Evolutionary conservation across 495 filamentous ascomycete species (phyloP), one percentile per base, ranked within the genome.

Genomic region (Lepraria neglecta): DNA sequence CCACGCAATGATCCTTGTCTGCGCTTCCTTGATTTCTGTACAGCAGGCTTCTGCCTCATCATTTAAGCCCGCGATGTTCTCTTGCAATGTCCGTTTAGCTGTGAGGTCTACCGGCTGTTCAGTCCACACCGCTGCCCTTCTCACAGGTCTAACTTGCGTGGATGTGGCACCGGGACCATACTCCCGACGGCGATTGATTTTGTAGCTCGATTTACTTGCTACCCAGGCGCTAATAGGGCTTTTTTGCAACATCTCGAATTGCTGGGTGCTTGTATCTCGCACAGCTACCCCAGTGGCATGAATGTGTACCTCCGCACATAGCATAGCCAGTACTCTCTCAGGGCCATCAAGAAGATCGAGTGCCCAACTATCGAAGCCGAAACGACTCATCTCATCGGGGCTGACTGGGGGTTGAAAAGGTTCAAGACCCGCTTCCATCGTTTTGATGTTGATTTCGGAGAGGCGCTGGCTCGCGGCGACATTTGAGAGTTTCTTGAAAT

Each of bases 251-350:
- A 64, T 67, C 17, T 84, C 75, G 68, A 82, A 90, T 61, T 88
- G 82, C 33, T 81, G 73, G 6, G 88, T 79, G 2, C 71, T 80
- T 35, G 89, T 81, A 28, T 89, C 82, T n/a, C 66, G 68, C 46
- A 83, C 72, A 15, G 80, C 74, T 43, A 95, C 77, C 0, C 80
- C 87, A 1, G 86, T 87, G n/a, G 74, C 71, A 65, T 95, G 82
- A 3, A 97, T 64, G 27, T 72, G 76, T 24, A 76, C 77, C 56
- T 87, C 84, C 28, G 79, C 78, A 67, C 89, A 96, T 35, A 99
- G 80, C 86, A 95, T 91, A 27, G 89, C 84, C 33, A 97, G 73
- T 3, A 99, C 89, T 4, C 90, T 84, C 17, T 88, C 88, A 1
- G 94, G 94, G 0, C 91, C 94, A 28, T 82, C 78, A 12, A 99